A percentile compares a stretch with the other conserved stretches of the same genome.
phyloP scores from a whole-genome alignment of 768 basidiomycete genomes.

The Ephemerocybe angulata region DNA sequence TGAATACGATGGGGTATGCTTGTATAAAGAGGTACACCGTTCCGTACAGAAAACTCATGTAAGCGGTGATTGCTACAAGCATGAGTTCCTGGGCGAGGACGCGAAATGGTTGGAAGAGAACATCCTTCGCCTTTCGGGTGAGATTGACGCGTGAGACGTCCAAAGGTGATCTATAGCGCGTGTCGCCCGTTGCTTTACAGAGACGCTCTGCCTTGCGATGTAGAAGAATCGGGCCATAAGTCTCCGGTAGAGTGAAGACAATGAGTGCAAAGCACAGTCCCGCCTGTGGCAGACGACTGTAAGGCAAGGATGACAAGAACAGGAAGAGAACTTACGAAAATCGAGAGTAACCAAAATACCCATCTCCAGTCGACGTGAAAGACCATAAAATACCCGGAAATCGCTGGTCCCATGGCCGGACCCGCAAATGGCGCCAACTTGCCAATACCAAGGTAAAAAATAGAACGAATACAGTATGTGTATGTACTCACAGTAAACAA shows the following conservation, averaged over 20 bases:
- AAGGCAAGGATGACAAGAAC: too few relatives aligned
- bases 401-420: slow-evolving; percentile 54
- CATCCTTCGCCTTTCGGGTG: slow-evolving; percentile 38
- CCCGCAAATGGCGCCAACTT: slow-evolving; percentile 60
- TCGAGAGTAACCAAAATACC: slow-evolving; percentile 64
- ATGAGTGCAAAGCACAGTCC: slow-evolving; percentile 45
- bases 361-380: slow-evolving; percentile 54
- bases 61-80: slow-evolving; percentile 53
- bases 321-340: too few relatives aligned
- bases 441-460: too few relatives aligned
- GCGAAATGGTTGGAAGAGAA: slow-evolving; percentile 55
- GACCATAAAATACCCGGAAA: slow-evolving; percentile 35
- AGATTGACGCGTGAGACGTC: slow-evolving; percentile 40
- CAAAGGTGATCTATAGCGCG: slow-evolving; percentile 47
- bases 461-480: too few relatives aligned
- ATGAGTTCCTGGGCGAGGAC: slow-evolving; percentile 67
- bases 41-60: slow-evolving; percentile 65
- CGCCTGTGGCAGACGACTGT: slow-evolving; percentile 35
- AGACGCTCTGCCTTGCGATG: slow-evolving; percentile 46
- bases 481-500: slow-evolving; percentile 47
- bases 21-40: slow-evolving; percentile 58
- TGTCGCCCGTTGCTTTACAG: slow-evolving; percentile 50
- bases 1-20: slow-evolving; percentile 60
- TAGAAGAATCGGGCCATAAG: slow-evolving; percentile 61
- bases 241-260: slow-evolving; percentile 61